These are phyloP conservation scores for Datura wrightii DNA, from an alignment of 257 asterid species.

Conservation along the genomic window DNA sequence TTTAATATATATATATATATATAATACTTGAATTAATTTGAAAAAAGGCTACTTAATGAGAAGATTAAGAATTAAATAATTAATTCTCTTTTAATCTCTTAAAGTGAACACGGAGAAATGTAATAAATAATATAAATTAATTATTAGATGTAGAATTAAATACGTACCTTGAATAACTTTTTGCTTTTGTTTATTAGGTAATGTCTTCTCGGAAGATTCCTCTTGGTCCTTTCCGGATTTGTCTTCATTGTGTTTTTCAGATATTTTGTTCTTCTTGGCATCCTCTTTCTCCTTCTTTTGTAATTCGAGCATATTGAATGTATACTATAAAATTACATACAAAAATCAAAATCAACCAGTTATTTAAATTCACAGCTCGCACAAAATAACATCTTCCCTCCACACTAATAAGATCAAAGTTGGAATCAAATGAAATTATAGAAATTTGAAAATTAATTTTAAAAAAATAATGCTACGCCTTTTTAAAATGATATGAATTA, in stretches of 20 bases:
- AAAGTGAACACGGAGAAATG: not conserved
- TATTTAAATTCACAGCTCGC: not conserved
- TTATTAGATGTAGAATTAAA: not conserved
- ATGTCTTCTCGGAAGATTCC: too few species aligned
- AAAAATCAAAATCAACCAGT: not conserved
- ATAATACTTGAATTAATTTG: not conserved
- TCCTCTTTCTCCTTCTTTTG: not conserved
- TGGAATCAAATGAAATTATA: not conserved
- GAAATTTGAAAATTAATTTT: not conserved
- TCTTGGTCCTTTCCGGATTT: not conserved
- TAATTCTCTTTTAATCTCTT: not conserved
- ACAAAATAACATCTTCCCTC: constrained; percentile 2
- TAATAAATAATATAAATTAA: not conserved
- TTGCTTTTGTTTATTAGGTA: not conserved
- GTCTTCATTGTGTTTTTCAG: not conserved
- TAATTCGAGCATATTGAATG: not conserved
- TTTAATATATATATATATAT: too few species aligned
- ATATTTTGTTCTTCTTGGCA: not conserved
- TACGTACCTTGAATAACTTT: not conserved
- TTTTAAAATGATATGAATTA: not conserved
- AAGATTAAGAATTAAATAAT: not conserved
- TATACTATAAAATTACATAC: not conserved
- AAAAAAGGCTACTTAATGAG: not conserved
- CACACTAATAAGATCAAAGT: not conserved
- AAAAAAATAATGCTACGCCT: not conserved